phyloP scores from a whole-genome alignment of 495 filamentous ascomycete species.

The Astrothelium subdiscretum region DNA sequence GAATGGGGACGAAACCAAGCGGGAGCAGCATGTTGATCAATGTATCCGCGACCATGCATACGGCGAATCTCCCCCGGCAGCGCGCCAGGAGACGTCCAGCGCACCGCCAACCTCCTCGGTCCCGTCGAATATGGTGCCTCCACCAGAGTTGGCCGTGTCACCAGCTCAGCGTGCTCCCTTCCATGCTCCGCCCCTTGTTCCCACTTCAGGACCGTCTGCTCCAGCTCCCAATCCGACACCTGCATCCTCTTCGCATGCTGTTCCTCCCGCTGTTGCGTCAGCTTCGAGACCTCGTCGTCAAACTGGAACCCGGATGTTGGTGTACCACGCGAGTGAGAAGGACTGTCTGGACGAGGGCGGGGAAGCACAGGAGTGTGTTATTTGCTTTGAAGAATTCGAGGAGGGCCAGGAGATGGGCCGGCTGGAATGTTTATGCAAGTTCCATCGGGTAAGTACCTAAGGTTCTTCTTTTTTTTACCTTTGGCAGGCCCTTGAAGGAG shows the following conservation, averaged over 20 bases:
- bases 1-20: conserved; percentile 47
- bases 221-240: background rate
- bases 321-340: conserved; percentile 82
- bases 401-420: conserved; percentile 71
- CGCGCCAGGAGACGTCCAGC: conserved; percentile 10
- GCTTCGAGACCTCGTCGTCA: conserved; percentile 4
- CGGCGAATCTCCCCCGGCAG: conserved; percentile 24
- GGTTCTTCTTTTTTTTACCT: no score
- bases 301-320: conserved; percentile 25
- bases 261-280: background rate
- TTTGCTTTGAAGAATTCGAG: conserved; percentile 93
- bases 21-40: conserved; percentile 63
- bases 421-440: conserved; percentile 87
- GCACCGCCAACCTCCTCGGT: background rate
- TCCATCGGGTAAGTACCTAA: conserved; percentile 55
- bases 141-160: no score
- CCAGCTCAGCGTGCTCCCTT: no score
- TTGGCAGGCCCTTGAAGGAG: no score
- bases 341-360: conserved; percentile 67
- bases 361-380: conserved; percentile 62
- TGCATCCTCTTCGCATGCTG: background rate
- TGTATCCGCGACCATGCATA: conserved; percentile 48
- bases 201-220: no score
- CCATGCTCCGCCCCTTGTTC: no score
- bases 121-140: conserved; percentile 6